Percentiles rank a stretch among this genome's conserved stretches.
Evolutionary conservation across 2,329 filamentous ascomycete species (phyloP).

Genomic region (Thielaviopsis ethacetica): DNA sequence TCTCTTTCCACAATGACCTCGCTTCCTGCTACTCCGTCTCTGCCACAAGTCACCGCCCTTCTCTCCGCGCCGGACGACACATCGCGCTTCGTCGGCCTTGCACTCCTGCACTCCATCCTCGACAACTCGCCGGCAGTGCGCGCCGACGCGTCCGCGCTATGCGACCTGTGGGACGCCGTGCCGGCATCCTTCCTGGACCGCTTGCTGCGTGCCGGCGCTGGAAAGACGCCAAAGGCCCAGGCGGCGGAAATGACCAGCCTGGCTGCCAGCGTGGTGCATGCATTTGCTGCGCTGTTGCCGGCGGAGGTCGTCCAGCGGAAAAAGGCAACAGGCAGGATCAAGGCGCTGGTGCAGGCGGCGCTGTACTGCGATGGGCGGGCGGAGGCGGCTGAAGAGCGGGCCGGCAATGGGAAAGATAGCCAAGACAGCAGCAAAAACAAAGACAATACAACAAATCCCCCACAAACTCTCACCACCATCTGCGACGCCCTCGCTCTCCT

Average conservation of each 20-base stretch:
- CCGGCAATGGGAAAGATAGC: not conserved
- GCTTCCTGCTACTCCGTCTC: not conserved
- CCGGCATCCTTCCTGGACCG: constrained; percentile 48
- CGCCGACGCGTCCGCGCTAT: constrained; percentile 28
- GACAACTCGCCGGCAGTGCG: constrained; percentile 40
- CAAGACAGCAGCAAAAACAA: not conserved
- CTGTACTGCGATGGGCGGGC: constrained; percentile 19
- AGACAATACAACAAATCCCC: no score
- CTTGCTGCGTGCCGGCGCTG: constrained; percentile 38
- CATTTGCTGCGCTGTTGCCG: constrained; percentile 42
- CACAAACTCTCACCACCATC: constrained; percentile 29
- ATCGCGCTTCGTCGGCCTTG: constrained; percentile 49
- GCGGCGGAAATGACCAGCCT: constrained; percentile 42
- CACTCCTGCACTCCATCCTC: constrained; percentile 47
- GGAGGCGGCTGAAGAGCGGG: not conserved
- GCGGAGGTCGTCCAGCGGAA: constrained; percentile 25
- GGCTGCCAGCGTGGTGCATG: constrained; percentile 45
- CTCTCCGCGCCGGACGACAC: constrained; percentile 48
- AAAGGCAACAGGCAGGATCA: constrained; percentile 36
- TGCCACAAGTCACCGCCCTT: constrained; percentile 35
- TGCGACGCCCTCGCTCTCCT: constrained; percentile 42
- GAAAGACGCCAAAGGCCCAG: constrained; percentile 25
- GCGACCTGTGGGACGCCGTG: constrained; percentile 41
- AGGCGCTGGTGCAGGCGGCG: constrained; percentile 34
- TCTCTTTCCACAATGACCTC: no score